These are phyloP conservation scores for Phytophthora brassicae DNA, from an alignment of 352 stramenopile species.

Conservation along the genomic window DNA sequence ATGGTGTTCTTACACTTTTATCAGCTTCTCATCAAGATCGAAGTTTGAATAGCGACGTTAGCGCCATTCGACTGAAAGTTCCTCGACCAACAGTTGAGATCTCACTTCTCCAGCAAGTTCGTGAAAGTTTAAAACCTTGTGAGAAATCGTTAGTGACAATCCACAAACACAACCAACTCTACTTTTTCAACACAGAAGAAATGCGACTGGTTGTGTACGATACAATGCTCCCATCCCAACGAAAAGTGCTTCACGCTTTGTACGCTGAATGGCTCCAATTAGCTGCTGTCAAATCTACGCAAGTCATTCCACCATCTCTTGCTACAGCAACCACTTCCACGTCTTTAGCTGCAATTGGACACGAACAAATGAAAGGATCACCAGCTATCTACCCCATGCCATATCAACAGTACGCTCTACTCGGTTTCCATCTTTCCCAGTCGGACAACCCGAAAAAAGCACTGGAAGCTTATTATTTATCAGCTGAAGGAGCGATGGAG, in stretches of 20 bases:
- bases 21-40: slow-evolving; percentile 38
- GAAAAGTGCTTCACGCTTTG: slow-evolving; percentile 59
- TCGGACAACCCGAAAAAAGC: slow-evolving; percentile 53
- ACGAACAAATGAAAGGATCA: neutral
- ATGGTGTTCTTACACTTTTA: slow-evolving; percentile 54
- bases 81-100: slow-evolving; percentile 40
- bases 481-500: slow-evolving; percentile 56
- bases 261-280: slow-evolving; percentile 65
- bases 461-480: slow-evolving; percentile 63
- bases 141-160: slow-evolving; percentile 56
- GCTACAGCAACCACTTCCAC: slow-evolving; percentile 4
- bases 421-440: slow-evolving; percentile 68
- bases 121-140: slow-evolving; percentile 61
- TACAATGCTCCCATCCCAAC: slow-evolving; percentile 56
- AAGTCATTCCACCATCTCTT: slow-evolving; percentile 9
- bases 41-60: slow-evolving; percentile 31
- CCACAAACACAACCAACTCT: slow-evolving; percentile 48
- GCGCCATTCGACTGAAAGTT: slow-evolving; percentile 39
- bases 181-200: slow-evolving; percentile 73
- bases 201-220: slow-evolving; percentile 53
- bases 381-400: slow-evolving; percentile 20
- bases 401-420: slow-evolving; percentile 62
- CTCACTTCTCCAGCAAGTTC: slow-evolving; percentile 53
- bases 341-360: slow-evolving; percentile 8
- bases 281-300: slow-evolving; percentile 7